Conservation (phyloP, 257 asterid genomes). For the Datura wrightii region DNA sequence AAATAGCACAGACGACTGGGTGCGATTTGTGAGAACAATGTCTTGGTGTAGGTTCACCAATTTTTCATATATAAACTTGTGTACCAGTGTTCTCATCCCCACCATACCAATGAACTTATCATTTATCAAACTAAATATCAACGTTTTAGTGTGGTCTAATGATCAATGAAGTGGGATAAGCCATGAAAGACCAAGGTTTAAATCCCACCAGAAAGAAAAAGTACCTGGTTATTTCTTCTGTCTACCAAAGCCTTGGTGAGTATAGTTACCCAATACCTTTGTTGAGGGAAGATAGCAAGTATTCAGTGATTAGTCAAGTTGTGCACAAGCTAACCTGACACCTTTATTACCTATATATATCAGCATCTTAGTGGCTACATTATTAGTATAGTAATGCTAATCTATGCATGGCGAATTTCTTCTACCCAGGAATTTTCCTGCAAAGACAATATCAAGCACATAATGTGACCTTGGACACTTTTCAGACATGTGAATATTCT, state of each 20-base stretch:
- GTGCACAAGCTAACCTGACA: not conserved
- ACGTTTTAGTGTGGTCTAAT: not conserved
- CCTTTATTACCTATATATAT: not conserved
- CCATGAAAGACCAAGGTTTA: not conserved
- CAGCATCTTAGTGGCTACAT: not conserved
- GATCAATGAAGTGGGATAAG: not conserved
- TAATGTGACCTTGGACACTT: not conserved
- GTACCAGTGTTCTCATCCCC: not conserved
- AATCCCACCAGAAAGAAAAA: not conserved
- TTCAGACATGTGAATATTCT: too few relatives aligned
- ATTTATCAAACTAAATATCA: not conserved
- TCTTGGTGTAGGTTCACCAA: not conserved
- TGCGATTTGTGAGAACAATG: constrained; percentile 16
- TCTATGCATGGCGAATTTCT: constrained; percentile 1
- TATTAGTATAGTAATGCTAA: not conserved
- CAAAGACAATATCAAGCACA: constrained; percentile 1
- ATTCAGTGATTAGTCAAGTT: not conserved
- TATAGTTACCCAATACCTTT: not conserved
- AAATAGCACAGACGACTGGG: not conserved
- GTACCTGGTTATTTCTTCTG: not conserved
- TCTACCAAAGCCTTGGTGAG: not conserved
- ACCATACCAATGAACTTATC: constrained; percentile 4
- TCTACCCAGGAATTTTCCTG: not conserved
- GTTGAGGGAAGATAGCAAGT: not conserved
- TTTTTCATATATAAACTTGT: not conserved